Conservation (phyloP, 139 green algal genomes). For the Yamagishiella unicocca region DNA sequence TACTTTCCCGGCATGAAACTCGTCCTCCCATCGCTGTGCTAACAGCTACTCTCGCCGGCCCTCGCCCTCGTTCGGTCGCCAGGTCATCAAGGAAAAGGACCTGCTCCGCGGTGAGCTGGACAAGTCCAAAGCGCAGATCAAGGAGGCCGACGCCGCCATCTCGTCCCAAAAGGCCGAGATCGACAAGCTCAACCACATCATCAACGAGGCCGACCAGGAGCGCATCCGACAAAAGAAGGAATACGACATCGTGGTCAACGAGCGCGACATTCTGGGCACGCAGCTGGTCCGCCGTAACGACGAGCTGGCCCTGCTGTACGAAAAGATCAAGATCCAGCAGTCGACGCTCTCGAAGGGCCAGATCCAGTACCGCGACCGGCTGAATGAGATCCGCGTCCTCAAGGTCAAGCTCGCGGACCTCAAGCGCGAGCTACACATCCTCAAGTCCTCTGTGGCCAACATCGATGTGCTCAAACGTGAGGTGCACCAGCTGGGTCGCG, state of each 20-base stretch:
- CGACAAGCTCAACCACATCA: conserved; percentile 88
- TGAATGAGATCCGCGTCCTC: conserved; percentile 92
- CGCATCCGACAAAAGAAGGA: conserved; percentile 89
- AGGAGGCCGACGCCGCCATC: conserved; percentile 85
- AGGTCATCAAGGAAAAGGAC: conserved; percentile 95
- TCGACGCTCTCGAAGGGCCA: conserved; percentile 86
- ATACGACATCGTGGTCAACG: conserved; percentile 89
- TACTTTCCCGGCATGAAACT: no score
- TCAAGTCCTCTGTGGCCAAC: conserved; percentile 83
- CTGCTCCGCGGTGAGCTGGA: conserved; percentile 85
- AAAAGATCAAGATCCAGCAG: conserved; percentile 96
- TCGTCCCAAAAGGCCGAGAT: conserved; percentile 76
- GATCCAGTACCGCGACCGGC: conserved; percentile 90
- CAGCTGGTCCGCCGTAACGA: conserved; percentile 93
- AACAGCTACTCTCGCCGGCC: no score
- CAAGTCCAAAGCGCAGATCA: conserved; percentile 83
- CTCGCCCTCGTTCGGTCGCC: no score
- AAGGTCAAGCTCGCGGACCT: conserved; percentile 90
- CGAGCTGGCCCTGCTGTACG: conserved; percentile 94
- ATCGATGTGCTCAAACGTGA: conserved; percentile 93
- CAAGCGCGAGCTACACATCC: conserved; percentile 86
- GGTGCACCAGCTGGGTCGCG: conserved; percentile 85
- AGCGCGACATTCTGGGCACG: conserved; percentile 90
- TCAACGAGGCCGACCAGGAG: conserved; percentile 85
- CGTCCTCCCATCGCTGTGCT: no score